Evolutionary conservation across 306 rosid species (phyloP).

Genomic region (Acacia confusa): DNA sequence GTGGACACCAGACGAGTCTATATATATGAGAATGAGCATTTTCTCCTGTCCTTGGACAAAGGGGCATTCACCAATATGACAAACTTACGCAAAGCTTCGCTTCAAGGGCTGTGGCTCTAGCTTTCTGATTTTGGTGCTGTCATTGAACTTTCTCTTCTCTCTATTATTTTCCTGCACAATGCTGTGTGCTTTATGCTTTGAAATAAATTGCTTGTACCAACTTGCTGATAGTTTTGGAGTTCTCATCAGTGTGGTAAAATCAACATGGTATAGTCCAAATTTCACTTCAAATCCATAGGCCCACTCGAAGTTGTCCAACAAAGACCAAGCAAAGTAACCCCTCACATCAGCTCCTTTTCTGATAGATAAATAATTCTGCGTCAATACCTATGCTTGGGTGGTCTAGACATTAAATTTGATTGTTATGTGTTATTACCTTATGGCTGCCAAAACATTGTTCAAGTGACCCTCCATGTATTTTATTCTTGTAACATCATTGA

Average conservation of each 20-base stretch:
- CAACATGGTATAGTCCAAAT: conserved; percentile 57
- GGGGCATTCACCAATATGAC: background rate
- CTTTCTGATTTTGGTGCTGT: conserved; percentile 16
- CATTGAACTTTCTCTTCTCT: conserved; percentile 4
- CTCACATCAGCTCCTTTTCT: conserved; percentile 67
- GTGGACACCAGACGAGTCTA: background rate
- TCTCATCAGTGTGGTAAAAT: conserved; percentile 48
- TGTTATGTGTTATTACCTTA: conserved; percentile 26
- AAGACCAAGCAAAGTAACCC: conserved; percentile 69
- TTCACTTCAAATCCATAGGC: conserved; percentile 33
- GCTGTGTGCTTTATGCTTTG: conserved; percentile 26
- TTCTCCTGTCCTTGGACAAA: background rate
- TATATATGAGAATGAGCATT: background rate
- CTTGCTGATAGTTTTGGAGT: conserved; percentile 56
- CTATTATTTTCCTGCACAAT: background rate
- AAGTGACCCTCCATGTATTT: conserved; percentile 28
- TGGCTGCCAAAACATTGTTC: conserved; percentile 30
- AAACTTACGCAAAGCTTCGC: background rate
- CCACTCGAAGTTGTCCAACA: conserved; percentile 75
- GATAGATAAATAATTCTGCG: background rate
- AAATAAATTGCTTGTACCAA: conserved; percentile 58
- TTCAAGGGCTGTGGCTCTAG: conserved; percentile 16
- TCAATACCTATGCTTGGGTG: background rate
- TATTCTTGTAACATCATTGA: conserved; percentile 28
- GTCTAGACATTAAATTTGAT: background rate